A percentile compares a stretch with the other conserved stretches of the same genome.
These are phyloP conservation scores for Populus trichocarpa DNA, from an alignment of 441 rosid species.

Conservation along the genomic window DNA sequence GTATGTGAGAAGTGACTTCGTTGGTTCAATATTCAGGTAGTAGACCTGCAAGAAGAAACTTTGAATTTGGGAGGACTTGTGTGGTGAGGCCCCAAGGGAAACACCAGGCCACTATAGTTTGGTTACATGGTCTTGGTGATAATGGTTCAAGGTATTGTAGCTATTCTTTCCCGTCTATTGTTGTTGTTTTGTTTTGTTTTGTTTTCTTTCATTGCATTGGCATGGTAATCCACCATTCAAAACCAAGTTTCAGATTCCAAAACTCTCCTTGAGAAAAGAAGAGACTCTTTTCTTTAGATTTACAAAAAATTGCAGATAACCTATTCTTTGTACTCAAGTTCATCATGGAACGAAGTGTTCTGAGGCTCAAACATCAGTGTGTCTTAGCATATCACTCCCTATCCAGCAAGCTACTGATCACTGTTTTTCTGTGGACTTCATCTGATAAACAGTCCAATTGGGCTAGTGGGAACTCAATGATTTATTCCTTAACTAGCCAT, in stretches of 20 bases:
- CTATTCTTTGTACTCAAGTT: background rate
- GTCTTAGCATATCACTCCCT: background rate
- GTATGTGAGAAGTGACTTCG: conserved; percentile 7
- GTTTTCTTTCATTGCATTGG: background rate
- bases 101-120: conserved; percentile 35
- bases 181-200: background rate
- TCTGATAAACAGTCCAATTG: conserved; percentile 10
- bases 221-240: background rate
- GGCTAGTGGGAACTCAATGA: conserved; percentile 15
- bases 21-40: conserved; percentile 43
- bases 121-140: conserved; percentile 97
- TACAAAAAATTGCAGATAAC: background rate
- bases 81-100: conserved; percentile 82
- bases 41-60: conserved; percentile 51
- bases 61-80: conserved; percentile 91
- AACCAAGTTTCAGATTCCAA: conserved; percentile 1
- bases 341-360: background rate
- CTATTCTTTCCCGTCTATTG: background rate
- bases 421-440: conserved; percentile 5
- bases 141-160: conserved; percentile 77
- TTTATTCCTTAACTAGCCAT: conserved; percentile 11
- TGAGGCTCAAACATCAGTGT: background rate
- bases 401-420: conserved; percentile 1
- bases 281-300: background rate
- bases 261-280: background rate